These are phyloP conservation scores for Trichocomaceae sp. DNA, from an alignment of 2,329 filamentous ascomycete species.

Conservation along the genomic window DNA sequence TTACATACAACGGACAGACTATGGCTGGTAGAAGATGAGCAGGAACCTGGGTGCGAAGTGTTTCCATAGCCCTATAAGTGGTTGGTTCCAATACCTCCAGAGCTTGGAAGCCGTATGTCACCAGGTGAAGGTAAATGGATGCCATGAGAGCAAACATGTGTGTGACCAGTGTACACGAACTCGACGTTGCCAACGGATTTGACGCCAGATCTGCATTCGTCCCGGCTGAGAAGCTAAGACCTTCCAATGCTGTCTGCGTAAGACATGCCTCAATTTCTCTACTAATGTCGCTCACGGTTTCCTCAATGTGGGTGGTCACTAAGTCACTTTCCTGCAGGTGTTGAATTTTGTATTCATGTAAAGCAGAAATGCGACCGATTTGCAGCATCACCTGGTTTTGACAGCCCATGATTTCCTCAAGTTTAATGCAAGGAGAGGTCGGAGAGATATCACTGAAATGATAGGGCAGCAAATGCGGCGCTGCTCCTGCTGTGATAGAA, in stretches of 20 bases:
- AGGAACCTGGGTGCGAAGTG: not conserved
- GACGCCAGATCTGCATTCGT: not conserved
- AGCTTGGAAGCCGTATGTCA: not conserved
- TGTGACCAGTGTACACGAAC: not conserved
- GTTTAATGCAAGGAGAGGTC: not conserved
- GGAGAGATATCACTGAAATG: not conserved
- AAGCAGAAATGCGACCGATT: constrained; percentile 1
- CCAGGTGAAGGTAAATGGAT: constrained; percentile 4
- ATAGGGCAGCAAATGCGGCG: not conserved
- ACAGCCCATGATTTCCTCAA: constrained; percentile 4
- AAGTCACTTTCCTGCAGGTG: not conserved
- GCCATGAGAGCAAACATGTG: not conserved
- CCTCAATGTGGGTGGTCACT: not conserved
- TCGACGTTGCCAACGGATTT: not conserved
- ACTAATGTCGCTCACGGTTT: constrained; percentile 1
- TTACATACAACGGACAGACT: not conserved
- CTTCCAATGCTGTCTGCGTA: not conserved
- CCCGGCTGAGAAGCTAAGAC: not conserved
- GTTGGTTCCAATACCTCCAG: not conserved
- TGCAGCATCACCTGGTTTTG: not conserved
- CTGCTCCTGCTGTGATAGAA: not conserved
- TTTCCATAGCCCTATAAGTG: not conserved
- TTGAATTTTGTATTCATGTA: not conserved
- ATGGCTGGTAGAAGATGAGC: not conserved
- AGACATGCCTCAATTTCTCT: not conserved